A percentile compares a stretch with the other conserved stretches of the same genome.
phyloP scores from a whole-genome alignment of 2,329 filamentous ascomycete species.

The Trematosphaeria pertusa region DNA sequence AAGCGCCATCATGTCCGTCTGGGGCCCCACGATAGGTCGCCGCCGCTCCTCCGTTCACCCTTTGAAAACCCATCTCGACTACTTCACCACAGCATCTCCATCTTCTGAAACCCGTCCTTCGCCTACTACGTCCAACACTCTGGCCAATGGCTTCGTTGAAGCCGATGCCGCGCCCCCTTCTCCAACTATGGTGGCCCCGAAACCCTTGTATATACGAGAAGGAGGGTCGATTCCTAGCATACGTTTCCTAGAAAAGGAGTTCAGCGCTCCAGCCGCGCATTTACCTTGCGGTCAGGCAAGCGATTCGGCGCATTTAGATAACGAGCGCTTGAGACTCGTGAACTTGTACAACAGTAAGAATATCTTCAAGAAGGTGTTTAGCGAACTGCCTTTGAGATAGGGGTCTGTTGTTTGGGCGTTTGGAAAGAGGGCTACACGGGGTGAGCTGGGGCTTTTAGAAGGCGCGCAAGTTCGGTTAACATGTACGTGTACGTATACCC shows the following conservation, averaged over 20 bases:
- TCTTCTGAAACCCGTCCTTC: constrained; percentile 23
- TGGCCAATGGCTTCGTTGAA: constrained; percentile 53
- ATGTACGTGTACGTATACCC: too few relatives aligned
- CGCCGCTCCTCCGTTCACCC: constrained; percentile 29
- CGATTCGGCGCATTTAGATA: constrained; percentile 92
- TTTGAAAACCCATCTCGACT: constrained; percentile 13
- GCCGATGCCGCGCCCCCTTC: constrained; percentile 2
- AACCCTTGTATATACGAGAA: constrained; percentile 91
- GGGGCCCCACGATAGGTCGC: constrained; percentile 65
- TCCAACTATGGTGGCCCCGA: constrained; percentile 43
- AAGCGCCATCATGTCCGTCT: constrained; percentile 81
- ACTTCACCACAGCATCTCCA: constrained; percentile 6
- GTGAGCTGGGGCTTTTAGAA: too few relatives aligned
- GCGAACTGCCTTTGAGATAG: constrained; percentile 60
- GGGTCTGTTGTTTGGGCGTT: too few relatives aligned
- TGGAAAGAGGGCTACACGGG: too few relatives aligned
- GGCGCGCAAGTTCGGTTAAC: too few relatives aligned
- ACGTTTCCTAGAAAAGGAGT: constrained; percentile 92
- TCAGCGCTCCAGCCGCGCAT: constrained; percentile 87
- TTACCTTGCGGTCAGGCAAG: constrained; percentile 94
- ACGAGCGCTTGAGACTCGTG: constrained; percentile 85
- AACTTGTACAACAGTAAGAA: constrained; percentile 92
- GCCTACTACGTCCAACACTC: constrained; percentile 60
- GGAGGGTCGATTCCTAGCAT: constrained; percentile 96
- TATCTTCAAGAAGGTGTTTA: constrained; percentile 88